Percentiles rank a stretch among this genome's conserved stretches.
Conservation (phyloP, 225 moss, liverwort and hornwort genomes). For the Sphagnum contortum region DNA sequence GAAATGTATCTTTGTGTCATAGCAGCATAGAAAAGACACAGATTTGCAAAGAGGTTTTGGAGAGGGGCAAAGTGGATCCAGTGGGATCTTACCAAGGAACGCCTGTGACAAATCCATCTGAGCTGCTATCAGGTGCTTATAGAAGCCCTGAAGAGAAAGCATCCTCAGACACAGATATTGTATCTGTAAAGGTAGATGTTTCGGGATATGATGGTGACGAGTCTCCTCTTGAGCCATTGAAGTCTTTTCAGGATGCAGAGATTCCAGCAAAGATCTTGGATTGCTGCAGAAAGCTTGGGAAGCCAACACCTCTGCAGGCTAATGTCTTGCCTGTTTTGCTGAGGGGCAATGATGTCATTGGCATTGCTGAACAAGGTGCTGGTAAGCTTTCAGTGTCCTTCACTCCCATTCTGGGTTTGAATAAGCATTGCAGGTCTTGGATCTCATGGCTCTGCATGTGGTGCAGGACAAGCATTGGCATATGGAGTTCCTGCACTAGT, state of each 20-base stretch:
- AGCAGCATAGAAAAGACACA: background rate
- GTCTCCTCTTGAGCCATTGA: slow-evolving; percentile 6
- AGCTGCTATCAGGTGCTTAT: background rate
- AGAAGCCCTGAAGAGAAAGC: background rate
- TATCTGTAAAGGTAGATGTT: slow-evolving; percentile 5
- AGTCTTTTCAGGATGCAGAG: slow-evolving; percentile 18
- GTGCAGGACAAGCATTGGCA: slow-evolving; percentile 10
- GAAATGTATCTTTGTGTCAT: slow-evolving; percentile 2
- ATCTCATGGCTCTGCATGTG: background rate
- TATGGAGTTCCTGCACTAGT: slow-evolving; percentile 18
- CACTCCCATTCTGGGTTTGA: too few species aligned
- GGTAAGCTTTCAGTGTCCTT: slow-evolving; percentile 8
- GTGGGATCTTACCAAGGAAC: too few species aligned
- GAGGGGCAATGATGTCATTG: slow-evolving; percentile 22
- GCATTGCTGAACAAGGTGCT: slow-evolving; percentile 17
- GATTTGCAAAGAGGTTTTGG: too few species aligned
- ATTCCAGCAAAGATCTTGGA: slow-evolving; percentile 15
- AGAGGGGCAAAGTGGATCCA: too few species aligned
- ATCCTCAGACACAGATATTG: slow-evolving; percentile 5
- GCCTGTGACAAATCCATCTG: background rate
- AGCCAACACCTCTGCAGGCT: slow-evolving; percentile 17
- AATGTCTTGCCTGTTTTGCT: slow-evolving; percentile 22
- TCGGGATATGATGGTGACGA: slow-evolving; percentile 9
- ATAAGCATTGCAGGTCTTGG: background rate
- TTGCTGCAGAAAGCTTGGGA: slow-evolving; percentile 17